Evolutionary conservation across 768 basidiomycete species (phyloP), one percentile per base, ranked within the genome.

Genomic region (Pisolithus sp.): DNA sequence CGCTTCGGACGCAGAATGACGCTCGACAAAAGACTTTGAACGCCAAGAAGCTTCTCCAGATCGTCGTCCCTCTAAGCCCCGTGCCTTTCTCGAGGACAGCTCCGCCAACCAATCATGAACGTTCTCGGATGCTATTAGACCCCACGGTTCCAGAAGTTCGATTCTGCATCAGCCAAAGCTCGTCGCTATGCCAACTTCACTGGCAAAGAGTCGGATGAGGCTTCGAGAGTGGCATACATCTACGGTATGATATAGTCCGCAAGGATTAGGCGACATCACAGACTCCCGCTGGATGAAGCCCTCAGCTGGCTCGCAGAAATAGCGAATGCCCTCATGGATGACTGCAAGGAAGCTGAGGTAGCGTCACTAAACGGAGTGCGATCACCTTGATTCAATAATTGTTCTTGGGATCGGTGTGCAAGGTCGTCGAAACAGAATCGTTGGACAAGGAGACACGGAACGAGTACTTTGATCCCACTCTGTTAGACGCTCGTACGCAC

Each of bases 51-150:
- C n/a, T n/a, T n/a, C n/a, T n/a, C n/a, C n/a, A n/a, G n/a, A 72
- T 89, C 21, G 77, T 83, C 6, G 77, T 85, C 17, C 90, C 93
- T 0, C 77, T 91, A 24, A 80, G 83, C 23, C 72, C 83, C 3
- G 76, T 91, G 7, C 74, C 81, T 1, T 88, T 86, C 69, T 77
- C 77, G 3, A 77, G 80, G 39, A 64, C 66, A 1, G 69, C 63
- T 3, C 79, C 78, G 5, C 82, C 84, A 0, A 69, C 73, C 0
- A 54, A 64, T 2, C 71, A 76, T 34, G 80, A 87, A 38, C 72
- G 87, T 2, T 86, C 89, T n/a, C n/a, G n/a, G 0, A 83, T 83
- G 76, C 73, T 95, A 30, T 81, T 85, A 66, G 95, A 96, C 66
- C 82, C 93, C 8, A 67, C 73, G 0, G 62, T 71, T 1, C 57